phyloP scores from a whole-genome alignment of 306 rosid genomes.

The barrel medic (Medicago truncatula) region MtrunA17r5.0-ANR NC_053045.1:46506501-46507000 shows the following conservation, averaged over 20 bases:
- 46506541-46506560: conserved; percentile 97
- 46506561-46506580: conserved; percentile 97
- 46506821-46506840: conserved; percentile 99
- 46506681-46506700: conserved; percentile 98
- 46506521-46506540: conserved; percentile 99
- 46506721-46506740: conserved; percentile 93
- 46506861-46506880: conserved; percentile 98
- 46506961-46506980: conserved; percentile 98
- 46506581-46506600: conserved; percentile 93
- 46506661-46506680: conserved; percentile 97
- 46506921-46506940: conserved; percentile 96
- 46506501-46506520: conserved; percentile 91
- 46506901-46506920: conserved; percentile 91
- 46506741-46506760: conserved; percentile 95
- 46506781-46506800: conserved; percentile 98
- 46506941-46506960: conserved; percentile 97
- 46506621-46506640: conserved; percentile 98
- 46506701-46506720: conserved; percentile 92
- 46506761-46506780: conserved; percentile 99
- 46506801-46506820: conserved; percentile 98
- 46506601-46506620: conserved; percentile 95
- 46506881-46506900: conserved; percentile 99
- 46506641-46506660: conserved; percentile 99
- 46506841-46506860: conserved; percentile 99
- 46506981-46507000: conserved; percentile 99